Evolutionary conservation across 139 green algal species (phyloP), one percentile per base, ranked within the genome.

Genomic region (Chlamydomonas eustigma): DNA sequence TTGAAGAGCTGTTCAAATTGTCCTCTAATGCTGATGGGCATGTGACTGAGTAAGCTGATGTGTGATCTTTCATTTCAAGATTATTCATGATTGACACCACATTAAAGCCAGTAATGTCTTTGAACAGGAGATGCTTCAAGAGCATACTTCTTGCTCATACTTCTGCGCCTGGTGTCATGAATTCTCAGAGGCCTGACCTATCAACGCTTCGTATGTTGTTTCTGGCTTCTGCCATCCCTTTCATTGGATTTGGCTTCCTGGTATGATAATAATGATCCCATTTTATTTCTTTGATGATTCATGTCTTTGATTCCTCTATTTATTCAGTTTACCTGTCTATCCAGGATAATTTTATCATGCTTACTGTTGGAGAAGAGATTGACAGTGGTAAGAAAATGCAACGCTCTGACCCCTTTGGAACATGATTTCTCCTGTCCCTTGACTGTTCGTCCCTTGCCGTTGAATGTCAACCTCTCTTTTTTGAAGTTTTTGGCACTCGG

Each of bases 301-400:
- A 58, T 12, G 44, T 12, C 12, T 22, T 58, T 58, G 12, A 58
- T 58, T 12, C 44, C 12, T 58, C 22, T 58, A 22, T 28, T 12
- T 22, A 58, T 58, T 22, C 44, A 58, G 22, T 22, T 58, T 58
- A 28, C 12, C 44, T 28, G 44, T 22, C 34, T 22, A 25, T 68
- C n/a, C 65, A 72, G 65, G 71, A 76, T 50, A 76, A 76, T 50
- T 76, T 76, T 50, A 76, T 76, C 50, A 76, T 76, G 71, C 71
- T 87, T 4, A 50, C 77, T 6, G 80, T 73, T n/a, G 83, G 83
- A 2, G 80, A 85, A 58, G 76, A 85, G 74, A 86, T 88, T 24
- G 83, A 88, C 32, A 34, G 3, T 50, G 65, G 65, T 72, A 34
- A 6, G 28, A 39, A 6, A 31, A 28, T 8, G 32, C 6, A 8